Evolutionary conservation across 306 rosid species (phyloP), one percentile per base, ranked within the genome.

Genomic region (Dryas drummondii): DNA sequence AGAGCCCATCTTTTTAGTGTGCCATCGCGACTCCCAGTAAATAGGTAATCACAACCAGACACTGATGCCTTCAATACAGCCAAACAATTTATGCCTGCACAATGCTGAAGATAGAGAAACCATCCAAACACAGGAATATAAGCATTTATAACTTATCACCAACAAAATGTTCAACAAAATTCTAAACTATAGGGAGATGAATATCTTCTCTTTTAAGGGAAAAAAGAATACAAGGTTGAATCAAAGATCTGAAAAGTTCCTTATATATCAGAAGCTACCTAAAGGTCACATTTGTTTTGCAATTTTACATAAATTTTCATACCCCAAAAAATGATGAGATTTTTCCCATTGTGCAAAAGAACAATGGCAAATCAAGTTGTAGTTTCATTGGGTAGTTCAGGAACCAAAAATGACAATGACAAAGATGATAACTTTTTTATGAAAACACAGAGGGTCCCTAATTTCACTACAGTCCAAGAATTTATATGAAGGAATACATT

Each of bases 21-120:
- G 76, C 99, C 99, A 86, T 94, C 99, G 64, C 99, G 99, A 79
- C 97, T 94, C 71, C 99, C 99, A 37, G 97, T 90, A 74, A 90
- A 90, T 72, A 92, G 97, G 84, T 78, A 89, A 86, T 92, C 93
- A 77, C 72, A 78, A 42, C 89, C 93, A 69, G 90, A 73, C 74
- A 72, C 80, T 53, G 88, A 73, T 71, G 96, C 73, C 51, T 85
- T 86, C 58, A 80, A 91, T 53, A 91, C 77, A 69, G 97, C 83
- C 84, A 94, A 78, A 84, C 97, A 89, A 79, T 94, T 94, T 85
- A 94, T 78, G 73, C 99, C 98, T 66, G 97, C 97, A 78, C 92
- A 94, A 80, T 94, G 99, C 99, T 94, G 94, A 83, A 75, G 59
- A 80, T 71, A 82, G 73, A 47, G 82, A 80, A 78, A 83, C 65